phyloP scores from a whole-genome alignment of 2,329 filamentous ascomycete genomes.

The Colletotrichum tabaci region DNA sequence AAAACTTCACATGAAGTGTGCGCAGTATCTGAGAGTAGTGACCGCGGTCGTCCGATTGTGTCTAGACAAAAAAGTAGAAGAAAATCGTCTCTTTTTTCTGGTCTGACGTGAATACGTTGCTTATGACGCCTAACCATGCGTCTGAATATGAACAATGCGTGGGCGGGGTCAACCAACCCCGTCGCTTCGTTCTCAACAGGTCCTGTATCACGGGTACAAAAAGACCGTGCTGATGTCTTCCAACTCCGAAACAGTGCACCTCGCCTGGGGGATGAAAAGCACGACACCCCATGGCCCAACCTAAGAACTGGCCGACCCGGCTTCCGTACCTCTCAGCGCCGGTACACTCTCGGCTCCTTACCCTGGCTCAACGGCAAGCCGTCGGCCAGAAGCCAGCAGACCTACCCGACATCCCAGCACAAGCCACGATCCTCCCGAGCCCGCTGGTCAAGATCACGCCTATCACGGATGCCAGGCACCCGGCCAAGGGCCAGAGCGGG shows the following conservation, averaged over 20 bases:
- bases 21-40: not conserved
- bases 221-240: not conserved
- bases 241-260: not conserved
- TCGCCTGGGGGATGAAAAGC: too few species aligned
- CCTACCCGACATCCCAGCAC: slow-evolving; percentile 51
- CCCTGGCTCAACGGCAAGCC: slow-evolving; percentile 56
- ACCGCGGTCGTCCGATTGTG: not conserved
- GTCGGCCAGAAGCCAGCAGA: slow-evolving; percentile 51
- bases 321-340: slow-evolving; percentile 69
- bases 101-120: not conserved
- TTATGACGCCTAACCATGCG: not conserved
- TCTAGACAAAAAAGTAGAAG: too few species aligned
- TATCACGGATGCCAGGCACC: slow-evolving; percentile 67
- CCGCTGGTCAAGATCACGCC: slow-evolving; percentile 67
- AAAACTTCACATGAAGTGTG: too few species aligned
- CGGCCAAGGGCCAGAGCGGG: slow-evolving; percentile 71
- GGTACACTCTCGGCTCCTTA: slow-evolving; percentile 62
- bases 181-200: not conserved
- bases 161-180: not conserved
- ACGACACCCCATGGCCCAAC: slow-evolving; percentile 46
- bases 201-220: not conserved
- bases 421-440: slow-evolving; percentile 60
- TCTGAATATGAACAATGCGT: not conserved
- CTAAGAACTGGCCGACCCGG: slow-evolving; percentile 71
- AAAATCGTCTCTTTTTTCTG: too few species aligned